A percentile compares a stretch with the other conserved stretches of the same genome.
Conservation (phyloP, 257 asterid species). For the Jasminum sambac region DNA sequence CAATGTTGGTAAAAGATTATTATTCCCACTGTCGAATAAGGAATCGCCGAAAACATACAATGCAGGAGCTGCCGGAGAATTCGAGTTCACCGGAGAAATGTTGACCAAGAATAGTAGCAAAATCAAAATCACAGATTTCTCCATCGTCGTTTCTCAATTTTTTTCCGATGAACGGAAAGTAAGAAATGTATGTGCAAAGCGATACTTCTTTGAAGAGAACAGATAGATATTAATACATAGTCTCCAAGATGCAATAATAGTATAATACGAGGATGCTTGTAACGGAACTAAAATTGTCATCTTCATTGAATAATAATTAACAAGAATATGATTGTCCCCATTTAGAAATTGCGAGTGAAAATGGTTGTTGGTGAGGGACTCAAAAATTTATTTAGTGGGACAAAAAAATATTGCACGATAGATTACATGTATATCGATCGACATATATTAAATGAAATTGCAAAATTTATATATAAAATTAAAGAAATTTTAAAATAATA, state of each 20-base stretch:
- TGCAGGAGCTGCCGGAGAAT: slow-evolving; percentile 48
- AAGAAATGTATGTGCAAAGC: not conserved
- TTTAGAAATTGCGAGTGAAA: too few relatives aligned
- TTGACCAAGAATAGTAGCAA: not conserved
- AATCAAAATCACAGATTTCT: slow-evolving; percentile 3
- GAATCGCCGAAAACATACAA: slow-evolving; percentile 73
- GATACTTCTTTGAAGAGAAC: not conserved
- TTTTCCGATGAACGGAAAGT: not conserved
- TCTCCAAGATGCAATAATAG: not conserved
- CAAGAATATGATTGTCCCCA: too few relatives aligned
- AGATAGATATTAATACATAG: not conserved
- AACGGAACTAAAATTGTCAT: too few relatives aligned
- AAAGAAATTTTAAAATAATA: too few relatives aligned
- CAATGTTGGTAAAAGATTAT: slow-evolving; percentile 52
- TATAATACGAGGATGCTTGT: too few relatives aligned
- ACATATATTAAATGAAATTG: too few relatives aligned
- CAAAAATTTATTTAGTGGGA: too few relatives aligned
- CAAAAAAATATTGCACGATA: too few relatives aligned
- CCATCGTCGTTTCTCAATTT: slow-evolving; percentile 17
- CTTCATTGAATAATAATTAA: too few relatives aligned
- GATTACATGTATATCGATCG: too few relatives aligned
- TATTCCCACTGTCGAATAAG: slow-evolving; percentile 60
- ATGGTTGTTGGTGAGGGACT: too few relatives aligned
- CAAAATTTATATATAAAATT: too few relatives aligned
- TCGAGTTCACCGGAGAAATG: slow-evolving; percentile 4